Evolutionary conservation across 352 stramenopile genomes (phyloP), one percentile per base, ranked within the genome.

Genomic region (Globisporangium middletonii): DNA sequence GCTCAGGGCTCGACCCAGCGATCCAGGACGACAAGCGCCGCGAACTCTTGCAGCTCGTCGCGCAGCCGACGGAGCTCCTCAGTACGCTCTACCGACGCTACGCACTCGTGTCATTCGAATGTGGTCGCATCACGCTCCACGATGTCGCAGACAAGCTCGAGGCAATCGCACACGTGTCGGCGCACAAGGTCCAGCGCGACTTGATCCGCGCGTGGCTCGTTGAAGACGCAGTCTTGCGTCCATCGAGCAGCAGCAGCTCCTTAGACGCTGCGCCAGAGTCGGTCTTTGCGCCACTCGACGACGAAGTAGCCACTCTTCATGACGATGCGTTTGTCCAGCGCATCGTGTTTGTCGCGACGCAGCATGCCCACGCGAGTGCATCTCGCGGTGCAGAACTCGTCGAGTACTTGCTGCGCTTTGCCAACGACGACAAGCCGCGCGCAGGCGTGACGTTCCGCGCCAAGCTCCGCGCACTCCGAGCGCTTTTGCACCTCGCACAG

Each of bases 381-480:
- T 44, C 56, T 8, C 60, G 52, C 18, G 46, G 60, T 23, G 58
- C 69, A 30, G 63, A 78, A 49, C 38, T 82, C n/a, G 26, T 82
- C 11, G 65, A 51, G n/a, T 75, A 60, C 37, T 56, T 82, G 3
- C 49, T 76, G 15, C 53, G 60, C 11, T 83, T 83, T 55, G 72
- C 73, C 7, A 73, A 69, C 55, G 75, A 86, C 13, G 50, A 47
- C 2, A 65, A 64, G 11, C 72, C 76, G 23, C 64, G 68, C n/a
- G 55, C 74, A 35, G 72, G 74, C 27, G 73, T 86, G n/a, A 88
- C 73, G 8, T 85, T 71, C 47, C 65, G 78, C 53, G 78, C 77
- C 12, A 86, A 85, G 50, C 49, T 73, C 42, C 63, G 76, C 23
- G 76, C 76, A 5, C 47, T 86, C 3, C 58, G 60, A 43, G 65